A percentile compares a stretch with the other conserved stretches of the same genome.
Evolutionary conservation across 148 eudicot species (phyloP).

Genomic region (Dysphania ambrosioides): DNA sequence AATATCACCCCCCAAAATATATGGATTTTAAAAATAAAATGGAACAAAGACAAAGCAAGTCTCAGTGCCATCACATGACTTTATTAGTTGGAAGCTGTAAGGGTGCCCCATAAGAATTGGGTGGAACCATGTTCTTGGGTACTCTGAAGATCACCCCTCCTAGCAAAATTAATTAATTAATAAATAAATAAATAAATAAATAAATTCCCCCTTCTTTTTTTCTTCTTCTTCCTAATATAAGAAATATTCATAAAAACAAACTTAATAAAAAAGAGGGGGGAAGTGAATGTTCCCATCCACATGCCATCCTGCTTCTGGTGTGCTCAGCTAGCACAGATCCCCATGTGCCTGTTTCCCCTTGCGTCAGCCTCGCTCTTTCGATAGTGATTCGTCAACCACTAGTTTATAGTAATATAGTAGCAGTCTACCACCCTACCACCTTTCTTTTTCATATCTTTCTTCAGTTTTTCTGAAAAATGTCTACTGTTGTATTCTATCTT

Average conservation of each 20-base stretch:
- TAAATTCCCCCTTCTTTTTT: too few species aligned
- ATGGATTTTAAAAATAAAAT: slow-evolving; percentile 13
- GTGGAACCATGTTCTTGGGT: slow-evolving; percentile 65
- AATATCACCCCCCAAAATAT: not conserved
- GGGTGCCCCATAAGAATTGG: slow-evolving; percentile 50
- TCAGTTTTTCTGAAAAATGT: not conserved
- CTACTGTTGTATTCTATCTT: not conserved
- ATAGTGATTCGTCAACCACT: slow-evolving; percentile 43
- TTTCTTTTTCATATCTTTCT: not conserved
- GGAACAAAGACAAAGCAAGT: slow-evolving; percentile 50
- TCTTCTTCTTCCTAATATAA: not conserved
- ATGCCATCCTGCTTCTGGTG: slow-evolving; percentile 26
- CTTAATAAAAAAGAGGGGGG: not conserved
- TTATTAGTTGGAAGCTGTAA: slow-evolving; percentile 55
- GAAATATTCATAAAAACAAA: not conserved
- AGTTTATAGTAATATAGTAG: slow-evolving; percentile 5
- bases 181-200: too few species aligned
- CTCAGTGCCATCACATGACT: slow-evolving; percentile 50
- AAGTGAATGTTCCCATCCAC: slow-evolving; percentile 33
- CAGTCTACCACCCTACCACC: not conserved
- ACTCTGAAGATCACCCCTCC: slow-evolving; percentile 15
- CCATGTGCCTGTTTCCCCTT: slow-evolving; percentile 29
- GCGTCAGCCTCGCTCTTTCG: slow-evolving; percentile 27
- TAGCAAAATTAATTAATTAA: not conserved
- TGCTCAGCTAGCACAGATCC: slow-evolving; percentile 35